Conservation (phyloP, 345 rosid species). For the Populus ilicifolia region DNA sequence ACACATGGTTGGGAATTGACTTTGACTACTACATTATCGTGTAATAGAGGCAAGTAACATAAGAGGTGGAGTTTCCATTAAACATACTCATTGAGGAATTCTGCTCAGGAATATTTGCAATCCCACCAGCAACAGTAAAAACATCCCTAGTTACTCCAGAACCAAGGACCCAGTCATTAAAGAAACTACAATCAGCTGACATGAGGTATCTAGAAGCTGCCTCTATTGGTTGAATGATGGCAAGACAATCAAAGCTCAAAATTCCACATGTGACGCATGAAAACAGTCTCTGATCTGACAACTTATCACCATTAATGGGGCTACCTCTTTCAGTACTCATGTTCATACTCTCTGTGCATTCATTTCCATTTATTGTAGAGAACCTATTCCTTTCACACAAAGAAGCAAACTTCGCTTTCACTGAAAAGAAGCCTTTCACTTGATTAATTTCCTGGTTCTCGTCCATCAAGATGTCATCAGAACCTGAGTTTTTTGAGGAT, state of each 20-base stretch:
- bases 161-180: constrained; percentile 73
- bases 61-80: constrained; percentile 10
- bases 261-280: constrained; percentile 92
- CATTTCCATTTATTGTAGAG: constrained; percentile 31
- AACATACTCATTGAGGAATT: constrained; percentile 46
- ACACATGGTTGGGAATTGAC: not conserved
- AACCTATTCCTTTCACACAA: constrained; percentile 51
- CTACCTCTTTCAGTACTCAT: constrained; percentile 26
- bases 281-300: constrained; percentile 85
- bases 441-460: constrained; percentile 29
- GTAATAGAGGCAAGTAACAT: not conserved
- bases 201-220: constrained; percentile 74
- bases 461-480: constrained; percentile 27
- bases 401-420: constrained; percentile 58
- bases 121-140: constrained; percentile 22
- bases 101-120: constrained; percentile 28
- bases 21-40: not conserved
- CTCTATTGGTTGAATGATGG: constrained; percentile 79
- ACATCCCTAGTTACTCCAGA: constrained; percentile 44
- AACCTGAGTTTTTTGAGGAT: constrained; percentile 35
- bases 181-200: constrained; percentile 91
- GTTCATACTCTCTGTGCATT: constrained; percentile 16
- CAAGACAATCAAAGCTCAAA: constrained; percentile 79
- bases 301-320: constrained; percentile 40
- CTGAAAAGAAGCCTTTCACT: constrained; percentile 38